A percentile compares a stretch with the other conserved stretches of the same genome.
These are phyloP conservation scores for Cercospora sp. DNA, from an alignment of 2,329 filamentous ascomycete species.

Conservation along the genomic window DNA sequence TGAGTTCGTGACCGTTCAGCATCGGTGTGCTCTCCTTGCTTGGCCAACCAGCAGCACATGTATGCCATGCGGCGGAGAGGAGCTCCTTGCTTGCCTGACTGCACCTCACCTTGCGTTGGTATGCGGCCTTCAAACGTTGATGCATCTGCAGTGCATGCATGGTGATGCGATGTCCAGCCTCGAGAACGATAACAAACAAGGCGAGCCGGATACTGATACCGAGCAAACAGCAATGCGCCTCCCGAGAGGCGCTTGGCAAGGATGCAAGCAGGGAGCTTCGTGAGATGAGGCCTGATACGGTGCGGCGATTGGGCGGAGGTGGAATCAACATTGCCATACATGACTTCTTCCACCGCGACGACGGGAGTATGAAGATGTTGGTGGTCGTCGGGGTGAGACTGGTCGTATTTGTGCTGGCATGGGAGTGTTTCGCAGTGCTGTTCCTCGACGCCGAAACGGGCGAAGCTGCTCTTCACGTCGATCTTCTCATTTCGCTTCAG, in stretches of 20 bases:
- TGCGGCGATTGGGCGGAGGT: neutral
- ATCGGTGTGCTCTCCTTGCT: conserved; percentile 14
- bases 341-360: neutral
- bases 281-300: neutral
- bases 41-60: neutral
- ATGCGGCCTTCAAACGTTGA: neutral
- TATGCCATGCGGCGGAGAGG: neutral
- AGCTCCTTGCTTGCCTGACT: conserved; percentile 9
- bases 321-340: neutral
- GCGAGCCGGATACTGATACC: conserved; percentile 8
- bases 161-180: neutral
- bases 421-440: neutral
- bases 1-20: neutral
- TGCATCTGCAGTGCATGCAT: neutral
- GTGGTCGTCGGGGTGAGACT: neutral
- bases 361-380: neutral
- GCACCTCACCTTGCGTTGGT: neutral
- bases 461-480: neutral
- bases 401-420: neutral
- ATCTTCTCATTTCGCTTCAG: conserved; percentile 1
- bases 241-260: neutral
- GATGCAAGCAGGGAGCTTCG: neutral
- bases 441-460: neutral
- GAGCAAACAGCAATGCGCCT: neutral
- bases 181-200: neutral